Evolutionary conservation across 345 rosid genomes (phyloP).

Genomic region (Mangifera indica): DNA sequence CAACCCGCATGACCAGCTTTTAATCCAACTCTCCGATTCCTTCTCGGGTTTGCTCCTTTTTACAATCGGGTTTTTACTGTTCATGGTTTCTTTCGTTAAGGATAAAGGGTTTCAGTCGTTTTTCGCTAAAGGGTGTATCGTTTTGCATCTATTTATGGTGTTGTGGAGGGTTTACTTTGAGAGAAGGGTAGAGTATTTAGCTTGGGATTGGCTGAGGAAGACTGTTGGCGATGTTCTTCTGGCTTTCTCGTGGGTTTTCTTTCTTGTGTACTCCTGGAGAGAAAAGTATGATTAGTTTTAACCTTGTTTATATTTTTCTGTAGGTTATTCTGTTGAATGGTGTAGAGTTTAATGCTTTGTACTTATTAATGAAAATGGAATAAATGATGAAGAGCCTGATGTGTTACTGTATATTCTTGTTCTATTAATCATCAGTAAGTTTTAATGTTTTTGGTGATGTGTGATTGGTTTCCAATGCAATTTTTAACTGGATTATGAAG

Average conservation of each 20-base stretch:
- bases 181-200: conserved; percentile 58
- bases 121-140: conserved; percentile 63
- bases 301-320: not conserved
- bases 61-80: conserved; percentile 55
- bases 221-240: conserved; percentile 57
- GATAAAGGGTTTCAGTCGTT: conserved; percentile 60
- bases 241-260: conserved; percentile 64
- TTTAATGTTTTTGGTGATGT: not conserved
- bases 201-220: conserved; percentile 59
- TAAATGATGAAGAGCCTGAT: not conserved
- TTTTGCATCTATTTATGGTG: conserved; percentile 53
- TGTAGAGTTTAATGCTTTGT: conserved; percentile 3
- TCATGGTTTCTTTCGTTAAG: conserved; percentile 64
- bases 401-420: not conserved
- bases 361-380: not conserved
- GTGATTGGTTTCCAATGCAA: not conserved
- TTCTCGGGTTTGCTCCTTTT: conserved; percentile 68
- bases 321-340: conserved; percentile 9
- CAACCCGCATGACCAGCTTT: conserved; percentile 64
- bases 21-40: conserved; percentile 68
- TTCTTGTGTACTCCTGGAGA: conserved; percentile 71
- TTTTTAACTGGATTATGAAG: not conserved
- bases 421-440: not conserved
- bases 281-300: conserved; percentile 60
- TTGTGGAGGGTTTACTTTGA: conserved; percentile 59